Evolutionary conservation across 2,329 filamentous ascomycete genomes (phyloP).

Genomic region (Westerdykella ornata): DNA sequence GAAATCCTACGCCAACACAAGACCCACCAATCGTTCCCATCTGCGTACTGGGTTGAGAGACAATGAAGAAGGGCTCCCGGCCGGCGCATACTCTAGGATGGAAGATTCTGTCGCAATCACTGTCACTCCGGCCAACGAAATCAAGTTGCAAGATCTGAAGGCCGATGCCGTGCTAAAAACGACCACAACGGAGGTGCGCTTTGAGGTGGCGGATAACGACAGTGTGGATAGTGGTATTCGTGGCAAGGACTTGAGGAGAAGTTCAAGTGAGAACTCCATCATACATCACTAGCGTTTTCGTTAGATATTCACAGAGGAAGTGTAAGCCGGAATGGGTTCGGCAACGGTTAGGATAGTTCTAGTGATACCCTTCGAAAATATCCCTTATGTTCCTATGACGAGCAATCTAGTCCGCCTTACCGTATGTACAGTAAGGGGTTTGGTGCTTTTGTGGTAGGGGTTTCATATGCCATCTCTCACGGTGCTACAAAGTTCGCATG

Average conservation of each 20-base stretch:
- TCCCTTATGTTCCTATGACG: too few species aligned
- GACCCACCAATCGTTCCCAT: background rate
- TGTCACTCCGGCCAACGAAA: background rate
- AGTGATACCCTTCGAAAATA: too few species aligned
- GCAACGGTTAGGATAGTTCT: too few species aligned
- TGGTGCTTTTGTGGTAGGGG: too few species aligned
- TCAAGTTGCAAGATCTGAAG: constrained; percentile 7
- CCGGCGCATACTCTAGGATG: constrained; percentile 13
- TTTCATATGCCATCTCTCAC: too few species aligned
- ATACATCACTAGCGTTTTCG: background rate
- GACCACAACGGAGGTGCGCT: constrained; percentile 13
- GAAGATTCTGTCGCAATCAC: constrained; percentile 5
- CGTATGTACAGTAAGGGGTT: too few species aligned
- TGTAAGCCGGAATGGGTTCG: too few species aligned
- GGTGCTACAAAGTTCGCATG: too few species aligned
- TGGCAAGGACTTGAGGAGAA: background rate
- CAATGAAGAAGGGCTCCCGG: constrained; percentile 3
- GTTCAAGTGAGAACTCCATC: background rate
- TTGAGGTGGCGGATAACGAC: background rate
- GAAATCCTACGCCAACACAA: background rate
- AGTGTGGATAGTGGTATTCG: background rate
- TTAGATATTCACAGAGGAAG: too few species aligned
- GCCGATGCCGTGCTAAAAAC: constrained; percentile 14
- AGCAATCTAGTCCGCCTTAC: too few species aligned
- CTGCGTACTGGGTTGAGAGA: background rate